phyloP scores from a whole-genome alignment of 371 early-diverging fungal genomes.

The Circinella umbellata region DNA sequence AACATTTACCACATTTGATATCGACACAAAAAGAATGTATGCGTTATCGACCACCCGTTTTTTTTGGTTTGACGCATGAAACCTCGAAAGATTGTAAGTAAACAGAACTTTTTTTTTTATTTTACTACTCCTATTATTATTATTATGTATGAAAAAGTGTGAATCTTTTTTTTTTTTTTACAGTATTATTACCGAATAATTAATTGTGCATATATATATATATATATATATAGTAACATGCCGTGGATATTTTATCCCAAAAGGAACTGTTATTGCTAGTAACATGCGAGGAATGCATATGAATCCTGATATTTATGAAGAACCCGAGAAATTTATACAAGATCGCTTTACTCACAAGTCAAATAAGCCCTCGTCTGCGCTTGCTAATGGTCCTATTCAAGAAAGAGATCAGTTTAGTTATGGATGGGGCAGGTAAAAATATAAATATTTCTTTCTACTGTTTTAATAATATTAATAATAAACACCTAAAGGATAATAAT shows the following conservation, averaged over 20 bases:
- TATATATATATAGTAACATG: background rate
- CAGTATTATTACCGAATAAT: too few relatives aligned
- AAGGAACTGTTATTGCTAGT: conserved; percentile 4
- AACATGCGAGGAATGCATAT: conserved; percentile 18
- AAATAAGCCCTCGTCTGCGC: conserved; percentile 4
- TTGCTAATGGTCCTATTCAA: conserved; percentile 11
- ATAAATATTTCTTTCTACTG: background rate
- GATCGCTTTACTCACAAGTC: conserved; percentile 22
- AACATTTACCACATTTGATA: conserved; percentile 16
- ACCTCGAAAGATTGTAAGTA: conserved; percentile 20
- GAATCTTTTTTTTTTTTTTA: too few relatives aligned
- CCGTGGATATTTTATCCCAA: conserved; percentile 16
- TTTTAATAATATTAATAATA: too few relatives aligned
- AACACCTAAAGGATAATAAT: too few relatives aligned
- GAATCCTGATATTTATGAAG: conserved; percentile 4
- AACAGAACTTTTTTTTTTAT: conserved; percentile 1
- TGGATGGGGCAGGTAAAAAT: conserved; percentile 14
- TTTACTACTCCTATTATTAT: too few relatives aligned
- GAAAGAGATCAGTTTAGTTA: conserved; percentile 16
- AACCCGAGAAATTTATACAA: conserved; percentile 8
- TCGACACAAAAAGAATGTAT: conserved; percentile 26
- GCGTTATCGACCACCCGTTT: conserved; percentile 18
- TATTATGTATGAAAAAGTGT: too few relatives aligned
- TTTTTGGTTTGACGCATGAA: conserved; percentile 15
- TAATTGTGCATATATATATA: too few relatives aligned